These are phyloP conservation scores for Starmerella geochares DNA, from an alignment of 805 yeast genomes.

Conservation along the genomic window DNA sequence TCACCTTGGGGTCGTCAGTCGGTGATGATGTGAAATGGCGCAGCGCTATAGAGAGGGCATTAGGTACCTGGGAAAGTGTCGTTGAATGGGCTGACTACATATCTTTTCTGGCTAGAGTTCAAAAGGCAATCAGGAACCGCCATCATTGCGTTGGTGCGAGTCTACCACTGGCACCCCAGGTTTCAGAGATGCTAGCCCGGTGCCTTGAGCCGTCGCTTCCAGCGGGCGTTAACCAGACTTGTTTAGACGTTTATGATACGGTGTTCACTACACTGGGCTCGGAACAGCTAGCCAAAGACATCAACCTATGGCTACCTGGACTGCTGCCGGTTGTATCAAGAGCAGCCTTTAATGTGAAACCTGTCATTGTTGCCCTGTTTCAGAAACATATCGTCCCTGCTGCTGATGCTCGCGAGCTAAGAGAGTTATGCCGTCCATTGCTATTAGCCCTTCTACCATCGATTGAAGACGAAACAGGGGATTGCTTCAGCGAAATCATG, in stretches of 20 bases:
- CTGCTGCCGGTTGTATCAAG: slow-evolving; percentile 78
- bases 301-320: slow-evolving; percentile 85
- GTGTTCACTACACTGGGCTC: slow-evolving; percentile 57
- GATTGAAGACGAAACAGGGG: slow-evolving; percentile 85
- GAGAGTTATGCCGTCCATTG: slow-evolving; percentile 55
- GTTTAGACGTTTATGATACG: slow-evolving; percentile 63
- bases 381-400: slow-evolving; percentile 44
- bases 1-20: slow-evolving; percentile 19
- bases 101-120: slow-evolving; percentile 69
- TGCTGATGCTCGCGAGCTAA: slow-evolving; percentile 32
- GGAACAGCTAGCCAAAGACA: slow-evolving; percentile 43
- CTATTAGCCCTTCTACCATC: slow-evolving; percentile 72
- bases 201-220: slow-evolving; percentile 78
- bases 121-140: slow-evolving; percentile 51
- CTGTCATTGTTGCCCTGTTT: slow-evolving; percentile 57
- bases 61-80: slow-evolving; percentile 65
- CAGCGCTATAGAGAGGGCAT: slow-evolving; percentile 54
- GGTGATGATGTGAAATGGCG: slow-evolving; percentile 26
- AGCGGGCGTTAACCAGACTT: slow-evolving; percentile 88
- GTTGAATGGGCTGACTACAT: slow-evolving; percentile 98
- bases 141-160: slow-evolving; percentile 24
- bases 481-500: slow-evolving; percentile 56
- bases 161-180: slow-evolving; percentile 57
- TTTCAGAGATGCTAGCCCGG: slow-evolving; percentile 62
- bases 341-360: slow-evolving; percentile 82